Evolutionary conservation across 2,329 filamentous ascomycete genomes (phyloP).

Genomic region (Fusarium oxysporum): DNA sequence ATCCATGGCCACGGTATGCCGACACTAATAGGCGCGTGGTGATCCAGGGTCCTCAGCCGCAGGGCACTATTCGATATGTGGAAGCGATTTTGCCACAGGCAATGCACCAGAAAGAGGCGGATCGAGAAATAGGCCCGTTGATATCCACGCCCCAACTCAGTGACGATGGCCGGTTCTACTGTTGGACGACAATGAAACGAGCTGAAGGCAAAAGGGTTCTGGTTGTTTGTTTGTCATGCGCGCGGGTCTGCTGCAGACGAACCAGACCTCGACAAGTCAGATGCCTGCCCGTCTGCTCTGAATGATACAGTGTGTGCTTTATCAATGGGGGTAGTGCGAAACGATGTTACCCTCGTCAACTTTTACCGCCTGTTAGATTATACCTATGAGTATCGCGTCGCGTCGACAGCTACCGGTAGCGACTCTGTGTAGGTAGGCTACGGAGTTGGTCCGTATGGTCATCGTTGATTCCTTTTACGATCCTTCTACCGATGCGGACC

Average conservation of each 20-base stretch:
- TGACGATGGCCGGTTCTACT: background rate
- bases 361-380: slow-evolving; percentile 20
- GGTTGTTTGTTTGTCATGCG: background rate
- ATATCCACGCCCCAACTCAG: background rate
- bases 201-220: background rate
- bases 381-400: background rate
- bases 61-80: slow-evolving; percentile 12
- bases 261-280: slow-evolving; percentile 1
- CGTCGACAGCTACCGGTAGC: background rate
- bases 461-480: slow-evolving; percentile 14
- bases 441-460: slow-evolving; percentile 1
- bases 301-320: background rate
- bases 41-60: slow-evolving; percentile 25
- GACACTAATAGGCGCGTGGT: slow-evolving; percentile 10
- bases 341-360: slow-evolving; percentile 8
- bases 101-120: background rate
- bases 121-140: background rate
- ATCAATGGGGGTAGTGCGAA: slow-evolving; percentile 1
- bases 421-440: background rate
- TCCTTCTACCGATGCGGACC: slow-evolving; percentile 21
- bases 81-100: slow-evolving; percentile 25
- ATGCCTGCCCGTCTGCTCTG: background rate
- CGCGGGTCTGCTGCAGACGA: slow-evolving; percentile 1
- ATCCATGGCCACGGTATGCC: slow-evolving; percentile 10
- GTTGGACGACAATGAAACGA: background rate